Percentiles rank a stretch among this genome's conserved stretches.
phyloP scores from a whole-genome alignment of 306 rosid species.

The Delonix regia region DNA sequence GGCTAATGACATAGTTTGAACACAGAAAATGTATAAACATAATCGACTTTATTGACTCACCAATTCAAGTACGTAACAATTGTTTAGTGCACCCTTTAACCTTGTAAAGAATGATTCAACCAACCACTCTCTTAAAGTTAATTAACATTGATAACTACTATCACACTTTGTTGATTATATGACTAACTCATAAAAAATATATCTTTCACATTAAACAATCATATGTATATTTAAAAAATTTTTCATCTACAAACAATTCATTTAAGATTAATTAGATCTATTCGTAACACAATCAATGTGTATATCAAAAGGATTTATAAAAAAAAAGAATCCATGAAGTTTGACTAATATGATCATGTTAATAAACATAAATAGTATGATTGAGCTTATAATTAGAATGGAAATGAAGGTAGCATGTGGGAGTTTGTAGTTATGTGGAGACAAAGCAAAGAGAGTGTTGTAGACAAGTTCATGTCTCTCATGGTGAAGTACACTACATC shows the following conservation, averaged over 20 bases:
- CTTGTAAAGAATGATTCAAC: not conserved
- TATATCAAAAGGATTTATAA: too few species aligned
- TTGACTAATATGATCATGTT: too few species aligned
- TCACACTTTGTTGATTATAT: too few species aligned
- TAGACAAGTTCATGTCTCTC: not conserved
- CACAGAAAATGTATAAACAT: not conserved
- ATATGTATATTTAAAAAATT: too few species aligned
- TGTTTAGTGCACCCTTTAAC: not conserved
- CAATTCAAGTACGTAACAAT: not conserved
- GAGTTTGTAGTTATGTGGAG: not conserved
- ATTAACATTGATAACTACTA: not conserved
- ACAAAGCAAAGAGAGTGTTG: constrained; percentile 1
- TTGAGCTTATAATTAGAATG: too few species aligned
- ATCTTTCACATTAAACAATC: not conserved
- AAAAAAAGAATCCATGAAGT: too few species aligned
- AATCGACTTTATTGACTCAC: not conserved
- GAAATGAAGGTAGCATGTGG: too few species aligned
- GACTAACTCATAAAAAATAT: not conserved
- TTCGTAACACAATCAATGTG: too few species aligned
- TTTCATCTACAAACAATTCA: too few species aligned
- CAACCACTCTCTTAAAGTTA: not conserved
- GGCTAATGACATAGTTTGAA: not conserved
- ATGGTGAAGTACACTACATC: not conserved
- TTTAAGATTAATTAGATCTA: too few species aligned
- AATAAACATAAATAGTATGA: too few species aligned